phyloP scores from a whole-genome alignment of 768 basidiomycete genomes.

The Boletales sp. region DNA sequence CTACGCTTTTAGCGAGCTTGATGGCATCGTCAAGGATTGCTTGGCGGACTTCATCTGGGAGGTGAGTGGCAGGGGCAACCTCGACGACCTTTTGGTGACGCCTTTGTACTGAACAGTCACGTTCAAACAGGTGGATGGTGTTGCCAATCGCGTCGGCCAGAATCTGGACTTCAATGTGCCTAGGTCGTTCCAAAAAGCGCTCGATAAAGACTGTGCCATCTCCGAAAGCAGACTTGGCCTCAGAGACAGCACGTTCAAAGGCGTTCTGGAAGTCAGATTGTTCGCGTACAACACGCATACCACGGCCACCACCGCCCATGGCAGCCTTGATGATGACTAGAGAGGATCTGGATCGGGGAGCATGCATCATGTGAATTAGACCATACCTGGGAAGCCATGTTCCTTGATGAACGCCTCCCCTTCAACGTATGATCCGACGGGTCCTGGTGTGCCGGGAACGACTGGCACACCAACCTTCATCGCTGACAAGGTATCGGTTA shows the following conservation, averaged over 20 bases:
- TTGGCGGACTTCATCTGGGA: slow-evolving; percentile 86
- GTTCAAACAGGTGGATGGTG: slow-evolving; percentile 96
- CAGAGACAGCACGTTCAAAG: slow-evolving; percentile 90
- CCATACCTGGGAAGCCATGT: slow-evolving; percentile 86
- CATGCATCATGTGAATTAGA: background rate
- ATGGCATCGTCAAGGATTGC: slow-evolving; percentile 89
- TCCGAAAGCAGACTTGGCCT: slow-evolving; percentile 96
- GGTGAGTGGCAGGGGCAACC: slow-evolving; percentile 93
- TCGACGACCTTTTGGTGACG: slow-evolving; percentile 99
- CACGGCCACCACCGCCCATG: slow-evolving; percentile 97
- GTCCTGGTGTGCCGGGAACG: slow-evolving; percentile 97
- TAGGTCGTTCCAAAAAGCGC: slow-evolving; percentile 92
- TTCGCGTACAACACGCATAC: slow-evolving; percentile 98
- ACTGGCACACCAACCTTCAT: slow-evolving; percentile 91
- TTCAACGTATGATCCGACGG: slow-evolving; percentile 75
- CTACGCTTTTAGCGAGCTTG: slow-evolving; percentile 89
- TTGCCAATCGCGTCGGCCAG: slow-evolving; percentile 91
- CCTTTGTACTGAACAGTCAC: slow-evolving; percentile 97
- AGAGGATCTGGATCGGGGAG: slow-evolving; percentile 8
- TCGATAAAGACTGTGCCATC: slow-evolving; percentile 99
- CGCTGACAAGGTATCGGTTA: slow-evolving; percentile 41
- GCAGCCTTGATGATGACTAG: slow-evolving; percentile 98
- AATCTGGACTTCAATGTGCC: slow-evolving; percentile 97
- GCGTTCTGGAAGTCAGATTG: slow-evolving; percentile 85
- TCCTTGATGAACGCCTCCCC: slow-evolving; percentile 90